Conservation (phyloP, 768 basidiomycete species). For the Pulveroboletus sp. region DNA sequence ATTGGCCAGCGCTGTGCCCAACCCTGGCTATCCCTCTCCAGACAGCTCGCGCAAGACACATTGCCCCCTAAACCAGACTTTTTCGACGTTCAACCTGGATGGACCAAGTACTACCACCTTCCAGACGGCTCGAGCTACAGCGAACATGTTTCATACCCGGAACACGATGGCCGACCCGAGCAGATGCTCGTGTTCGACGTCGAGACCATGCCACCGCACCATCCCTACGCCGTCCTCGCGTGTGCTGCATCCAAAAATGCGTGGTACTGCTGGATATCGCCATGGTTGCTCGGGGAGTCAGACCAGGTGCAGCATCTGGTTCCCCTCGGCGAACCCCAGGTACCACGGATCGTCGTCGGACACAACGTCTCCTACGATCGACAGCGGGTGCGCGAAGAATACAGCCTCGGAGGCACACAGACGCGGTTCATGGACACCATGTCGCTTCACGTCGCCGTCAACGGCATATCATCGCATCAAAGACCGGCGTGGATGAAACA, state of each 20-base stretch:
- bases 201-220: constrained; percentile 83
- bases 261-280: constrained; percentile 97
- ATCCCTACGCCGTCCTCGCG: constrained; percentile 84
- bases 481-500: constrained; percentile 90
- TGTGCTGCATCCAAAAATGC: constrained; percentile 76
- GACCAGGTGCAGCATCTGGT: constrained; percentile 62
- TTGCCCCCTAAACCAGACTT: constrained; percentile 60
- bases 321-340: constrained; percentile 55
- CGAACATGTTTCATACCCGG: constrained; percentile 66
- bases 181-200: constrained; percentile 87
- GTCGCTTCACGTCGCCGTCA: constrained; percentile 89
- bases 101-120: constrained; percentile 79
- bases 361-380: constrained; percentile 97
- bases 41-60: constrained; percentile 45
- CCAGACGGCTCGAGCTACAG: constrained; percentile 74
- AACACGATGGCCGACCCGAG: constrained; percentile 60
- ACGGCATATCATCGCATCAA: constrained; percentile 92
- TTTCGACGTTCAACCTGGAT: constrained; percentile 65
- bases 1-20: constrained; percentile 67
- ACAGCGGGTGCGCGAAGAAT: constrained; percentile 79
- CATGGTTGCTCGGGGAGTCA: constrained; percentile 75
- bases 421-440: constrained; percentile 93
- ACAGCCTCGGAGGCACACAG: constrained; percentile 57
- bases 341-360: constrained; percentile 72
- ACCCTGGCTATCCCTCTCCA: constrained; percentile 74